Base-by-base conservation (phyloP, 768 basidiomycete genomes). In the Pulveroboletus ravenelii region DNA sequence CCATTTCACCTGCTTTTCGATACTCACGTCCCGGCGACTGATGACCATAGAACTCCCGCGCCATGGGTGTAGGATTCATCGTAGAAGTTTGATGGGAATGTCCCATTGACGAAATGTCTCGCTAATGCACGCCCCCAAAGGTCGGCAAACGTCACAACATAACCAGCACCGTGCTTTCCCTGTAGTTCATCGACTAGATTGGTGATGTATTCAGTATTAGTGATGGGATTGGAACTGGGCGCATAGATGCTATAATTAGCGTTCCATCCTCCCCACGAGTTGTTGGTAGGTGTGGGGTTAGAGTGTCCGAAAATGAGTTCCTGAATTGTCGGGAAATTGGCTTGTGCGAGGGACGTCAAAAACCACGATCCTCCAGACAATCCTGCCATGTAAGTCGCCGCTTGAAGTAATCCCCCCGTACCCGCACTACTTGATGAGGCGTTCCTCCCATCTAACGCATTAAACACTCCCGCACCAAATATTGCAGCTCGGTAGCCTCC, bases 401-500 rank as follows among this genome's bases (percentile, higher is more conserved):
- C 62, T 58, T 82, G 82, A 36, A 81, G 66, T 15, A 83, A 67
- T 0, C 80, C 80, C 0, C 78, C 80, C 1, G 68, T 65, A 1
- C 79, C 80, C 0, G 64, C 70, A 2, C 53, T 56, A 6, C 62
- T 70, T 7, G 74, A 64, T 0, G 79, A 70, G 1, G 62, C 39
- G 46, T 81, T 82, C 25, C 78, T 64, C 35, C 68, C 77, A 57
- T 84, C 79, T 37, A 80, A 54, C 1, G 74, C 70, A n/a, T 70
- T 70, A 42, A 78, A 55, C 17, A 80, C 70, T 1, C 79, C 82
- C 3, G 77, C 81, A 36, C 74, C 76, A 45, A 75, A 77, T 7
- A 79, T 68, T 5, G 79, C 78, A 0, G 82, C 83, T 13, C 82
- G 66, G 45, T 78, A 75, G 0, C 80, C 78, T 8, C 83, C 83